Evolutionary conservation across 2,329 filamentous ascomycete species (phyloP).

Genomic region (Penicillium freii): DNA sequence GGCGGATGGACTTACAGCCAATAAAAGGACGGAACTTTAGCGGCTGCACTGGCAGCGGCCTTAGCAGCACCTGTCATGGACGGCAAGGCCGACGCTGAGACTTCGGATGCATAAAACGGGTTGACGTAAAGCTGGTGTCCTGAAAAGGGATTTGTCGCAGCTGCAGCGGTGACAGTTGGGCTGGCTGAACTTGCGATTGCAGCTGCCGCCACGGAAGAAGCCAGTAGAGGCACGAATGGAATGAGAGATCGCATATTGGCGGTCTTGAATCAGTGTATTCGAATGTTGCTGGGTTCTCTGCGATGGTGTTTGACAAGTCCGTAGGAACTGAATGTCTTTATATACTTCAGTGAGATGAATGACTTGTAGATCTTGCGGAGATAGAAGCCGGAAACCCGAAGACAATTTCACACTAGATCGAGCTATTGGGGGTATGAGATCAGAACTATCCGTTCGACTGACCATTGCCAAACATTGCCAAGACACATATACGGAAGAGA

Average conservation of each 20-base stretch:
- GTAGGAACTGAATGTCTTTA: not conserved
- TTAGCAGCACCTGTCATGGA: slow-evolving; percentile 57
- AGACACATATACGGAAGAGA: not conserved
- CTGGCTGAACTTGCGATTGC: slow-evolving; percentile 19
- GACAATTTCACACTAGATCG: not conserved
- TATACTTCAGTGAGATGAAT: not conserved
- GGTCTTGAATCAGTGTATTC: not conserved
- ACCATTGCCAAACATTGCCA: not conserved
- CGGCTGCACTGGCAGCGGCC: slow-evolving; percentile 50
- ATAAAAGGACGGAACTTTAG: slow-evolving; percentile 52
- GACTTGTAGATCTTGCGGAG: not conserved
- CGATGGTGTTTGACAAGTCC: not conserved
- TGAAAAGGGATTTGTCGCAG: slow-evolving; percentile 52
- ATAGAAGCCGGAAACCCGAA: not conserved
- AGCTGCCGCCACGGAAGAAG: slow-evolving; percentile 20
- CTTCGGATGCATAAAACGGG: slow-evolving; percentile 54
- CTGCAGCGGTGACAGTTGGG: slow-evolving; percentile 30
- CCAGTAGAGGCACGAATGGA: slow-evolving; percentile 18
- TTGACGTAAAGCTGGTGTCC: slow-evolving; percentile 53
- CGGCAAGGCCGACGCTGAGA: slow-evolving; percentile 59
- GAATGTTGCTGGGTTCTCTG: not conserved
- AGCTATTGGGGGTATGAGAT: not conserved
- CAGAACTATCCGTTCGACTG: not conserved
- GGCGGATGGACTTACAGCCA: slow-evolving; percentile 47
- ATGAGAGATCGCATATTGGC: slow-evolving; percentile 23